Evolutionary conservation across 768 basidiomycete genomes (phyloP), one percentile per base, ranked within the genome.

Genomic region (Termitomyces eurrhizus): DNA sequence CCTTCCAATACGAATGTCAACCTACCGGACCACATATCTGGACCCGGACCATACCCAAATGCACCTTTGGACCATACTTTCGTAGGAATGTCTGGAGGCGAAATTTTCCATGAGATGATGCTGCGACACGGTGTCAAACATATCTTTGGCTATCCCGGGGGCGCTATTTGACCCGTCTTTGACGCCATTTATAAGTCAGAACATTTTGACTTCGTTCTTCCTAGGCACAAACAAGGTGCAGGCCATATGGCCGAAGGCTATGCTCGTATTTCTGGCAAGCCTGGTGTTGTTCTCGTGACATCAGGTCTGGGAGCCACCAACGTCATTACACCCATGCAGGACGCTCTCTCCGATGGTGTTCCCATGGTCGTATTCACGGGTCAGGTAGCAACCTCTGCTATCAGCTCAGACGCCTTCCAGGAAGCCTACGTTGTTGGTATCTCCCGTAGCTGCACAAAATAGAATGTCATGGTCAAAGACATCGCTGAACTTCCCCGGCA

Each of bases 21-120:
- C 62, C 66, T 75, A 13, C 64, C 77, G n/a, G 56, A 69, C 35
- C 66, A 72, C 49, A 72, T 76, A 56, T 62, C 71, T 29, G 75
- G 74, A 11, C 76, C 77, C 13, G 75, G 76, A 0, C 77, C 73
- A 5, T 72, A 75, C 33, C 79, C 82, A 1, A 79, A 78, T 63
- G 75, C 77, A 24, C 80, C 80, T 44, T 75, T 91, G 61, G 93
- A 95, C 72, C 82, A 87, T 68, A 88, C 90, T 8, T 98, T 99
- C 69, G 83, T 98, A 58, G 97, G 96, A 52, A 83, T 95, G 73
- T 93, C 93, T 24, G 96, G 96, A 13, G 96, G 96, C 32, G 85
- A 98, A 74, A 98, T 99, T 71, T 97, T 99, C 79, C 95, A 99
- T 74, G 96, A 99, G 77, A 98, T 99, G 96, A 96, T 99, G 93